Evolutionary conservation across 306 rosid species (phyloP).

Genomic region (Biancaea sappan): DNA sequence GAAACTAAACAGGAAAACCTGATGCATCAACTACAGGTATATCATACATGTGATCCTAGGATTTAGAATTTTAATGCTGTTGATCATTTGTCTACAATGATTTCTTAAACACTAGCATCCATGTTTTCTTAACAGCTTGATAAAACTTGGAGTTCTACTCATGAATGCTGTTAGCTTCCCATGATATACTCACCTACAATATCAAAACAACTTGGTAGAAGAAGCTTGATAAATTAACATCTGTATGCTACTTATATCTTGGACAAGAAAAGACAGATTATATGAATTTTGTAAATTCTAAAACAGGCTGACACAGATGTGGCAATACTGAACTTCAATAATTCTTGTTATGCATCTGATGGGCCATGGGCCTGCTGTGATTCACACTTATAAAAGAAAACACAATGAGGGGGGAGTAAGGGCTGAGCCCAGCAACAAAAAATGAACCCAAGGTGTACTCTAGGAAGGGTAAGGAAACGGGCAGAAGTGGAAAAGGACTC

Average conservation of each 20-base stretch:
- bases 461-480: too few relatives aligned
- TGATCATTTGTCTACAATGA: conserved; percentile 3
- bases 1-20: conserved; percentile 73
- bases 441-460: too few relatives aligned
- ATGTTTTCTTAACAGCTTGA: conserved; percentile 20
- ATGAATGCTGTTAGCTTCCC: conserved; percentile 5
- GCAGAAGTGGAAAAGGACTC: too few relatives aligned
- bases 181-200: conserved; percentile 6
- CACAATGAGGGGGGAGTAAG: too few relatives aligned
- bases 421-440: too few relatives aligned
- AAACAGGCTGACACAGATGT: background rate
- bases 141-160: background rate
- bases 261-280: background rate
- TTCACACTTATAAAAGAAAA: too few relatives aligned
- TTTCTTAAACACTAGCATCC: conserved; percentile 20
- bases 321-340: background rate
- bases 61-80: conserved; percentile 17
- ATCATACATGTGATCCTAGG: background rate
- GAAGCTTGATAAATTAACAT: background rate
- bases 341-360: conserved; percentile 29
- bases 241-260: background rate
- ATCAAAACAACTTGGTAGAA: background rate
- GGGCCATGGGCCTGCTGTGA: too few relatives aligned
- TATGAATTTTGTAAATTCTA: conserved; percentile 7
- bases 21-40: conserved; percentile 79